Evolutionary conservation across 2,329 filamentous ascomycete species (phyloP).

Genomic region (Coniochaeta sp.): DNA sequence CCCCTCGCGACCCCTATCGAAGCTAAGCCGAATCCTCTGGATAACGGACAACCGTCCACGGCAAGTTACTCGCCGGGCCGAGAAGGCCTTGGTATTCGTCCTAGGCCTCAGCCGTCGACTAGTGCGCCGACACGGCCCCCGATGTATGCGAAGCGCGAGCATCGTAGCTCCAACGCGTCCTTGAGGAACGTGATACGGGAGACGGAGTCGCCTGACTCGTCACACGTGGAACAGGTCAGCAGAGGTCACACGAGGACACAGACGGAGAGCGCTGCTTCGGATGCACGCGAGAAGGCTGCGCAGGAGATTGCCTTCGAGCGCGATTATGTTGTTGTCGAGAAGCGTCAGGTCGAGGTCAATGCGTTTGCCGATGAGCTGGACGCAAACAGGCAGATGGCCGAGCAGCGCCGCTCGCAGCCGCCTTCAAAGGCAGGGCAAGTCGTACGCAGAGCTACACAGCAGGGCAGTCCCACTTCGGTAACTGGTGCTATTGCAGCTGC

Average conservation of each 20-base stretch:
- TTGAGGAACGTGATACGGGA: constrained; percentile 24
- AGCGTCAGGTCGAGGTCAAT: constrained; percentile 91
- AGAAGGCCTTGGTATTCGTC: constrained; percentile 41
- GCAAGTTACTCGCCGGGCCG: constrained; percentile 36
- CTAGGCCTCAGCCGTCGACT: constrained; percentile 35
- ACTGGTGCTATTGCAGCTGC: constrained; percentile 64
- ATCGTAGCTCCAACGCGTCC: constrained; percentile 33
- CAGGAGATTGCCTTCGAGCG: constrained; percentile 87
- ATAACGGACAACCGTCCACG: constrained; percentile 21
- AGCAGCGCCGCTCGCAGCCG: constrained; percentile 18
- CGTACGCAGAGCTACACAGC: constrained; percentile 70
- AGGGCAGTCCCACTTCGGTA: constrained; percentile 61
- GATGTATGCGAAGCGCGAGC: constrained; percentile 27
- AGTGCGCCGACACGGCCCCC: constrained; percentile 39
- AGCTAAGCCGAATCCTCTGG: constrained; percentile 22
- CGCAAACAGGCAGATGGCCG: constrained; percentile 61
- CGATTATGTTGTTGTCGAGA: constrained; percentile 94
- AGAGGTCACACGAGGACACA: constrained; percentile 19
- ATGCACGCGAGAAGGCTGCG: constrained; percentile 63
- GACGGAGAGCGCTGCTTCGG: constrained; percentile 11
- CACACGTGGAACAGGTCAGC: constrained; percentile 25
- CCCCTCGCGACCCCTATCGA: constrained; percentile 36
- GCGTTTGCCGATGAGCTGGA: constrained; percentile 93
- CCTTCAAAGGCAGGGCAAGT: constrained; percentile 56
- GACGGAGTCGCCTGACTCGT: constrained; percentile 24